Evolutionary conservation across 345 rosid species (phyloP).

Genomic region (Psidium guajava): DNA sequence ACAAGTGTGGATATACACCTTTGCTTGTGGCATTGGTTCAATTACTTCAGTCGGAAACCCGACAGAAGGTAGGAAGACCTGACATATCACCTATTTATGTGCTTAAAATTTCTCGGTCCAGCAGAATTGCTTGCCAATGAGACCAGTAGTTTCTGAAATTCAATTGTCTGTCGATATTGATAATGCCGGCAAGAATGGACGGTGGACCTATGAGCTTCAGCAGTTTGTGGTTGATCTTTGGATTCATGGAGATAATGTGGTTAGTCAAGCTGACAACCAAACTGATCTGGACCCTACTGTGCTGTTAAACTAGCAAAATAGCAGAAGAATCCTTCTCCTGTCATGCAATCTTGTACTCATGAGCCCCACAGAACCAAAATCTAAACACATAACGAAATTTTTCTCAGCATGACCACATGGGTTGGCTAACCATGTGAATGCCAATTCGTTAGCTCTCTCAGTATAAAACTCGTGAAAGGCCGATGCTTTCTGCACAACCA

Average conservation of each 20-base stretch:
- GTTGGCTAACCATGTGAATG: background rate
- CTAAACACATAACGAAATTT: background rate
- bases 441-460: background rate
- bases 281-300: background rate
- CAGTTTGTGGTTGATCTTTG: background rate
- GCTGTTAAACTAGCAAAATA: background rate
- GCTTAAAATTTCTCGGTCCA: background rate
- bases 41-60: background rate
- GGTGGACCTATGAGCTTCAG: background rate
- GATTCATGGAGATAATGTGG: background rate
- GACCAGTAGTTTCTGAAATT: background rate
- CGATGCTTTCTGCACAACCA: too few species aligned
- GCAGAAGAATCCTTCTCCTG: background rate
- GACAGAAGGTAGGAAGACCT: background rate
- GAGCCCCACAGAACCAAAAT: background rate
- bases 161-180: background rate
- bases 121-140: background rate
- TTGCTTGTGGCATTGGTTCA: background rate
- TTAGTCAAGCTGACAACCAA: background rate
- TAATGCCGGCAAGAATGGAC: background rate
- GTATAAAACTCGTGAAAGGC: background rate
- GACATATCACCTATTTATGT: background rate
- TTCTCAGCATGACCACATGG: background rate
- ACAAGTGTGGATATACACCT: background rate
- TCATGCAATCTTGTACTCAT: background rate